Evolutionary conservation across 2,329 filamentous ascomycete genomes (phyloP).

Genomic region (Alternaria sp.): DNA sequence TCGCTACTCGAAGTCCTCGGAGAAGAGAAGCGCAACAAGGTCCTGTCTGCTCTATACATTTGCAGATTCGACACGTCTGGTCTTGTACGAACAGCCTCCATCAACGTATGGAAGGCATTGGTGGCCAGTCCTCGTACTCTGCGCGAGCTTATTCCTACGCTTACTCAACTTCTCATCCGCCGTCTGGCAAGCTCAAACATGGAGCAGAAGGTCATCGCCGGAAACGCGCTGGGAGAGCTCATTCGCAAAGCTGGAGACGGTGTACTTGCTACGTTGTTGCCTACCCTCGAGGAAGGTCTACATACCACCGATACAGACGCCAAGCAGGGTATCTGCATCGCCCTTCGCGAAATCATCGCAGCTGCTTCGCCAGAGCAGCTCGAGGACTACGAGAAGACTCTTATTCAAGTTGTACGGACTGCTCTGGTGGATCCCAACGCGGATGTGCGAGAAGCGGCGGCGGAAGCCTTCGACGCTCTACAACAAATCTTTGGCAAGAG

Average conservation of each 20-base stretch:
- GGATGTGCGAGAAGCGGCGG: slow-evolving; percentile 92
- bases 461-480: slow-evolving; percentile 94
- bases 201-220: slow-evolving; percentile 98
- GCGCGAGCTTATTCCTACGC: slow-evolving; percentile 92
- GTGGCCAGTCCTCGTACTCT: slow-evolving; percentile 90
- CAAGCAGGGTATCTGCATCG: slow-evolving; percentile 96
- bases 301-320: slow-evolving; percentile 91
- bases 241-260: slow-evolving; percentile 97
- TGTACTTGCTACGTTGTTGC: slow-evolving; percentile 84
- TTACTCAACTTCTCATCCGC: slow-evolving; percentile 92
- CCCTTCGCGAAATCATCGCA: slow-evolving; percentile 88
- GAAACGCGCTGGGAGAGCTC: slow-evolving; percentile 93
- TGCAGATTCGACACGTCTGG: slow-evolving; percentile 96
- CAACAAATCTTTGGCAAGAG: slow-evolving; percentile 94
- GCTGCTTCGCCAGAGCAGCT: slow-evolving; percentile 87
- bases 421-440: slow-evolving; percentile 88
- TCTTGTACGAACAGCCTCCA: slow-evolving; percentile 85
- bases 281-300: slow-evolving; percentile 89
- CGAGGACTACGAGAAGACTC: slow-evolving; percentile 91
- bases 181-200: slow-evolving; percentile 94
- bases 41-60: slow-evolving; percentile 95
- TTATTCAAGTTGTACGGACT: slow-evolving; percentile 92
- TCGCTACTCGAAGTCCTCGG: slow-evolving; percentile 95
- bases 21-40: slow-evolving; percentile 95
- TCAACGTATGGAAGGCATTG: slow-evolving; percentile 95